Evolutionary conservation across 2,329 filamentous ascomycete genomes (phyloP).

Genomic region (Fusarium mangiferae): DNA sequence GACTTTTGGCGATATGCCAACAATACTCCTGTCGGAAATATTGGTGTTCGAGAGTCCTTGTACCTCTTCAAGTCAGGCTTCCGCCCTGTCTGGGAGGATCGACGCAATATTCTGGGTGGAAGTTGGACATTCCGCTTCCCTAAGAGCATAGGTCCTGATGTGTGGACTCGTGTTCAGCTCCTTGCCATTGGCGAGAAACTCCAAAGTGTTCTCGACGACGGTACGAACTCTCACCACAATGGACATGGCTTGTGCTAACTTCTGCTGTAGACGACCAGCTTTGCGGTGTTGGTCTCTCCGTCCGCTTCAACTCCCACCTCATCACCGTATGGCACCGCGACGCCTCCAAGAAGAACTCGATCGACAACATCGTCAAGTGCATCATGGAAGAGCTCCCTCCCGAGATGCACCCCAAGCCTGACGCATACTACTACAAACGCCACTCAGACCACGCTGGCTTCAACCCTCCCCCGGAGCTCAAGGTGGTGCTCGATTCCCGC

Average conservation of each 20-base stretch:
- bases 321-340: slow-evolving; percentile 96
- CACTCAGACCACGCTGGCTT: slow-evolving; percentile 90
- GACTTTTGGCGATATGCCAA: slow-evolving; percentile 88
- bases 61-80: slow-evolving; percentile 85
- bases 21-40: slow-evolving; percentile 79
- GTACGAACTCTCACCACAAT: slow-evolving; percentile 56
- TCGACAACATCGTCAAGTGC: slow-evolving; percentile 77
- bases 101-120: slow-evolving; percentile 85
- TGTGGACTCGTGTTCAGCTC: slow-evolving; percentile 84
- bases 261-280: slow-evolving; percentile 77
- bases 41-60: slow-evolving; percentile 80
- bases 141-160: slow-evolving; percentile 76
- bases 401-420: slow-evolving; percentile 76
- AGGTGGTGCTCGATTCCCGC: slow-evolving; percentile 67
- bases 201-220: slow-evolving; percentile 76
- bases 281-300: slow-evolving; percentile 87
- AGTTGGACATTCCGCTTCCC: slow-evolving; percentile 93
- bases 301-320: slow-evolving; percentile 88
- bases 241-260: slow-evolving; percentile 16
- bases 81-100: slow-evolving; percentile 84
- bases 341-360: slow-evolving; percentile 79
- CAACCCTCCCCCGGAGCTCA: slow-evolving; percentile 69
- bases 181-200: slow-evolving; percentile 86
- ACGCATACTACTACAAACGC: slow-evolving; percentile 86
- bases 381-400: slow-evolving; percentile 78